Evolutionary conservation across 768 basidiomycete species (phyloP).

Genomic region (Naganishia vishniacii): DNA sequence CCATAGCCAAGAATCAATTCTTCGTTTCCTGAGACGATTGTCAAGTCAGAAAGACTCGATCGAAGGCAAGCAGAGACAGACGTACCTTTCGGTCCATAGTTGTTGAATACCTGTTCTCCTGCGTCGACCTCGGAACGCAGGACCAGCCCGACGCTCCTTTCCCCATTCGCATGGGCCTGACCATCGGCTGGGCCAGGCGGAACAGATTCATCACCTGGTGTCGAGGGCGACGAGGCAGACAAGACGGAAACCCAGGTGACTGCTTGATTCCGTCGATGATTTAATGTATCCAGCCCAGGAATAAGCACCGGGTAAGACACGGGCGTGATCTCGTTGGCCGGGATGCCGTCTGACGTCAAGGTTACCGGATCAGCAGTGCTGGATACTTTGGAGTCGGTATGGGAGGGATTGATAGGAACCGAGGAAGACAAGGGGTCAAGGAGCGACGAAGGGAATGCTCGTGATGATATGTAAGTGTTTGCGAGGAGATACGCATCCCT

Average conservation of each 20-base stretch:
- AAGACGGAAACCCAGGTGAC: conserved; percentile 68
- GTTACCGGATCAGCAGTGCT: neutral
- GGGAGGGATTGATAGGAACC: conserved; percentile 11
- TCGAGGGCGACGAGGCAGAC: neutral
- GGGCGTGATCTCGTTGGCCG: conserved; percentile 5
- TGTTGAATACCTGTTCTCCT: conserved; percentile 70
- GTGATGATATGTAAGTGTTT: conserved; percentile 21
- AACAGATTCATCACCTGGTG: neutral
- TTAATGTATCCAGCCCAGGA: conserved; percentile 5
- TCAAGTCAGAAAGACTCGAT: neutral
- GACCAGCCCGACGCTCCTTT: conserved; percentile 59
- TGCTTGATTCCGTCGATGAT: conserved; percentile 63
- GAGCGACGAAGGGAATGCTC: conserved; percentile 25
- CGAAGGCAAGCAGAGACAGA: neutral
- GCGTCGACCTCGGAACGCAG: conserved; percentile 52
- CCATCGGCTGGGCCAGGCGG: neutral
- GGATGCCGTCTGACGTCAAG: conserved; percentile 9
- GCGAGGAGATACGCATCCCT: conserved; percentile 18
- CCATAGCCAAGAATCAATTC: conserved; percentile 89
- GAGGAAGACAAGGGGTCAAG: conserved; percentile 10
- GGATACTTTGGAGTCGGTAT: neutral
- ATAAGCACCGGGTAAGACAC: conserved; percentile 13
- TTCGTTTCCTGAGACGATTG: conserved; percentile 56
- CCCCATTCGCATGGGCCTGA: neutral
- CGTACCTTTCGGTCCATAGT: conserved; percentile 73